Base-by-base conservation (phyloP, 805 yeast species). In the Ogataea pini region DNA sequence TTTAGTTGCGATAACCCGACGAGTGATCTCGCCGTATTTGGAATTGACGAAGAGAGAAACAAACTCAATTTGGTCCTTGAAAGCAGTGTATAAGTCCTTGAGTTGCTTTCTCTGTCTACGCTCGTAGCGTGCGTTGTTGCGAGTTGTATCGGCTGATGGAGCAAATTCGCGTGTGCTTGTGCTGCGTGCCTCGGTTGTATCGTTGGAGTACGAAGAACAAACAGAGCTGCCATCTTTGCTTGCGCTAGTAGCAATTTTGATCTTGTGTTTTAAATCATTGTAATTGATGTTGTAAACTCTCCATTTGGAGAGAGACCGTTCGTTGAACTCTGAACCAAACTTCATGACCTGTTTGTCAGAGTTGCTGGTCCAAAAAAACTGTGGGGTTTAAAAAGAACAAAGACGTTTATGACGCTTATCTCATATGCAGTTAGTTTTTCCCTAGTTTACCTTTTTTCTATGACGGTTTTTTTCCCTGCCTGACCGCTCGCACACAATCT, bases 261-360 rank as follows among this genome's bases (percentile, higher is more conserved):
- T 88, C 38, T 77, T 73, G 4, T 69, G 68, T 66, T 90, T 91
- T 48, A 91, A 64, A 31, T 82, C 87, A 56, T 89, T 85, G 68
- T 91, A 91, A 60, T 89, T 90, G 34, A 91, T 75, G 65, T 91
- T 89, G 67, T 88, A 85, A 52, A 80, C 78, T 58, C 79, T 78
- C 97, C 98, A 91, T 70, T 88, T 94, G 1, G 91, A 89, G 19
- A 89, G 86, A 10, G 96, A 86, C 57, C 89, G 76, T 54, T 79
- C 82, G 45, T 78, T 72, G 18, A 91, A 75, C 60, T 86, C 90
- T 36, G 80, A 74, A 44, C 97, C 96, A 66, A 90, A 91, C 69
- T 89, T 92, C 98, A 91, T 91, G 3, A 9, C 10, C 16, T 14
- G 29, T 16, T 27, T 9, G 13, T 20, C 10, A 3, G 25, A 22